A percentile compares a stretch with the other conserved stretches of the same genome.
These are phyloP conservation scores for Allium fistulosum DNA, from an alignment of 106 monocot genomes.

Conservation along the genomic window DNA sequence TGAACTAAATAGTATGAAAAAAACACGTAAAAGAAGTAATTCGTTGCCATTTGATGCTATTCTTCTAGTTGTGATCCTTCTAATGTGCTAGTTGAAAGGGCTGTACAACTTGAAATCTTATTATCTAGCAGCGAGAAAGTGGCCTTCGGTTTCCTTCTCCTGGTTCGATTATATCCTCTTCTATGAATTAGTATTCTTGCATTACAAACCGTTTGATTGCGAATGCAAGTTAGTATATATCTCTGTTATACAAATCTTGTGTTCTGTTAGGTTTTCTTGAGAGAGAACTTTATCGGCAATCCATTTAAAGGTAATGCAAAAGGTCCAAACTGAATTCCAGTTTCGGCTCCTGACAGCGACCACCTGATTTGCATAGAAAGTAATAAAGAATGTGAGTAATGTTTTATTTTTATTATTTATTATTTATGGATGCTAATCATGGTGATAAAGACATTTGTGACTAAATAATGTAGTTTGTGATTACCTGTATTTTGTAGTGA, in stretches of 20 bases:
- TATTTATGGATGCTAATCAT: neutral
- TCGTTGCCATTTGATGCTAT: neutral
- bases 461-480: neutral
- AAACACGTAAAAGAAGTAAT: constrained; percentile 1
- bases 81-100: neutral
- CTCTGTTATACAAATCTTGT: neutral
- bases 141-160: constrained; percentile 5
- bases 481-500: constrained; percentile 81
- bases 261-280: neutral
- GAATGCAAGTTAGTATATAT: neutral
- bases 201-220: neutral
- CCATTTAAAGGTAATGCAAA: constrained; percentile 40
- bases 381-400: no score
- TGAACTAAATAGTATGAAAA: neutral
- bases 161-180: no score
- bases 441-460: neutral
- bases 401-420: neutral
- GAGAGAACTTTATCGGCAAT: constrained; percentile 29
- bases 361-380: constrained; percentile 21
- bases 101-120: neutral
- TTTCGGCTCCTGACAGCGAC: constrained; percentile 19
- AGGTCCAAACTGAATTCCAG: constrained; percentile 40
- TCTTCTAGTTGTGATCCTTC: neutral
- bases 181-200: neutral
- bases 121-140: neutral